Conservation (phyloP, 2,329 filamentous ascomycete species). For the Diaporthe australafricana region DNA sequence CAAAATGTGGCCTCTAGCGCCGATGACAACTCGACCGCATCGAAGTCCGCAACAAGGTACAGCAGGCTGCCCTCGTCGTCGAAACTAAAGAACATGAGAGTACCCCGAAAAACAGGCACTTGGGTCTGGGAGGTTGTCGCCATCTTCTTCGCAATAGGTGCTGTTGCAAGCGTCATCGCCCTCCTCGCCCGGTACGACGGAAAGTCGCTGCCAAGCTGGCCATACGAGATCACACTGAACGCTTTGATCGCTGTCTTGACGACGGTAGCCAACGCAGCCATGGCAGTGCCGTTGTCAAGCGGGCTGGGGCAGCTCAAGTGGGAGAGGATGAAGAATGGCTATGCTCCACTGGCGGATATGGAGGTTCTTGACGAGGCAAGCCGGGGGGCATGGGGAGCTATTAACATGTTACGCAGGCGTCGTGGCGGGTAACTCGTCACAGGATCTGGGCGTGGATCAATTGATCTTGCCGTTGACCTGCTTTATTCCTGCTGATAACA, state of each 20-base stretch:
- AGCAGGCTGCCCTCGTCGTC: background rate
- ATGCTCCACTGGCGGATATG: conserved; percentile 46
- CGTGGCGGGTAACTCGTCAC: conserved; percentile 44
- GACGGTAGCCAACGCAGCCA: conserved; percentile 45
- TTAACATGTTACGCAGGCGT: conserved; percentile 43
- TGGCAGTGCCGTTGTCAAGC: conserved; percentile 46
- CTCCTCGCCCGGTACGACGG: conserved; percentile 46
- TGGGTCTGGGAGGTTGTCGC: conserved; percentile 46
- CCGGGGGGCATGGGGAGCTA: conserved; percentile 45
- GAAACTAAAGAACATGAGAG: conserved; percentile 1
- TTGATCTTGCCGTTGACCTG: background rate
- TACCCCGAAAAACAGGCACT: conserved; percentile 38
- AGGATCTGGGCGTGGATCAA: background rate
- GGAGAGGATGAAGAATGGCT: conserved; percentile 47
- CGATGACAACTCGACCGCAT: background rate
- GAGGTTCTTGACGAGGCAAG: conserved; percentile 49
- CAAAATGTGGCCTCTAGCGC: background rate
- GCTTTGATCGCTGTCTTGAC: conserved; percentile 47
- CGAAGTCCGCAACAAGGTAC: background rate
- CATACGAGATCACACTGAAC: conserved; percentile 48
- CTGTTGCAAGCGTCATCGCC: conserved; percentile 45
- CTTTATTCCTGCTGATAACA: background rate
- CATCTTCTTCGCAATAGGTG: conserved; percentile 42
- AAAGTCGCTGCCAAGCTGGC: conserved; percentile 45
- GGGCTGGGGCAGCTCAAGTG: conserved; percentile 49